These are phyloP conservation scores for Pseudofabraea citricarpa DNA, from an alignment of 2,329 filamentous ascomycete genomes.

Conservation along the genomic window DNA sequence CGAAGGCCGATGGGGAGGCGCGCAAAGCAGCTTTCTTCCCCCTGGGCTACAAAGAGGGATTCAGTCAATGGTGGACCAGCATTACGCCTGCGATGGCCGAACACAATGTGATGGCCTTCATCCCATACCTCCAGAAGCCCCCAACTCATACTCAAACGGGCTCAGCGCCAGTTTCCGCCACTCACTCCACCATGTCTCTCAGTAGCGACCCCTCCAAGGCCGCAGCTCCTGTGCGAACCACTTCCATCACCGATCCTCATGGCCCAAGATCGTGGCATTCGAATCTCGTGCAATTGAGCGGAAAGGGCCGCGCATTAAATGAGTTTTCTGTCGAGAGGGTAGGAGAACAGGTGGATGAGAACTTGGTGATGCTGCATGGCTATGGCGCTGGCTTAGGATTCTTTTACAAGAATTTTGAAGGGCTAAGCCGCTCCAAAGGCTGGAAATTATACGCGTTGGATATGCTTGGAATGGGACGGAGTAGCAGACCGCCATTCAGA, in stretches of 20 bases:
- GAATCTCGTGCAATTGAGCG: conserved; percentile 76
- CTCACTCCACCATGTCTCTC: conserved; percentile 33
- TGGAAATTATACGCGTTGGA: conserved; percentile 95
- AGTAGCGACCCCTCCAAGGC: conserved; percentile 31
- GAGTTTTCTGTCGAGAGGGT: conserved; percentile 87
- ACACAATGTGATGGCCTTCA: conserved; percentile 78
- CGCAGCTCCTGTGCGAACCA: conserved; percentile 36
- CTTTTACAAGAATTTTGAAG: conserved; percentile 98
- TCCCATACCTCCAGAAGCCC: conserved; percentile 75
- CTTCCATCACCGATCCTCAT: conserved; percentile 64
- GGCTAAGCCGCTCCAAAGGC: conserved; percentile 69
- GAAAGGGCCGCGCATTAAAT: conserved; percentile 83
- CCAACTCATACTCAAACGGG: conserved; percentile 52
- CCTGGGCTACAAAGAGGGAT: conserved; percentile 85
- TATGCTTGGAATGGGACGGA: conserved; percentile 91
- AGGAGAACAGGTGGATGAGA: conserved; percentile 75
- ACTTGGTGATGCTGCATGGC: conserved; percentile 91
- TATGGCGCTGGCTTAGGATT: conserved; percentile 96
- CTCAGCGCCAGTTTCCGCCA: conserved; percentile 39
- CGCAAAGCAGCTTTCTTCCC: conserved; percentile 60
- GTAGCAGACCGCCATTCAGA: conserved; percentile 75
- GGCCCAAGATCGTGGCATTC: conserved; percentile 84
- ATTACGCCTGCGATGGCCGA: conserved; percentile 81
- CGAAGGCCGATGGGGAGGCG: conserved; percentile 29
- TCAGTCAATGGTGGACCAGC: conserved; percentile 89